A percentile compares a stretch with the other conserved stretches of the same genome.
Conservation (phyloP, 2,329 filamentous ascomycete species). For the Chaetothyriales sp. region DNA sequence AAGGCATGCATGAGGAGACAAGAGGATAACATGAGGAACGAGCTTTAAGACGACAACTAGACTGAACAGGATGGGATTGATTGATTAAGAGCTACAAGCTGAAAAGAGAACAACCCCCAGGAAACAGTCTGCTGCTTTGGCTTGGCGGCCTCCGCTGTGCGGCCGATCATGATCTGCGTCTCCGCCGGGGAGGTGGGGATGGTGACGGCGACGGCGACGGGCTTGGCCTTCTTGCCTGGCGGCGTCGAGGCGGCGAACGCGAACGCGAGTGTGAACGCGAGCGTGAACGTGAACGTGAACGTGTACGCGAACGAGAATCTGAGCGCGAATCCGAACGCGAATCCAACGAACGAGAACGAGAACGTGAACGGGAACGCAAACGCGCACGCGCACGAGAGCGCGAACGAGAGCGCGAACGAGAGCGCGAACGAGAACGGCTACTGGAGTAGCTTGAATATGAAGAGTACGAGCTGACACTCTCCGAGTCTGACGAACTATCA, state of each 20-base stretch:
- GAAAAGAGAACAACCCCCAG: neutral
- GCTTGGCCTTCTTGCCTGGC: neutral
- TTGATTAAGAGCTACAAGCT: too few species aligned
- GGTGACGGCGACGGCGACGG: conserved; percentile 8
- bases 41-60: too few species aligned
- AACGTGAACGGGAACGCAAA: too few species aligned
- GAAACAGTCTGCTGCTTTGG: conserved; percentile 2
- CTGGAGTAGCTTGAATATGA: conserved; percentile 54
- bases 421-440: conserved; percentile 12
- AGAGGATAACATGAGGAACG: too few species aligned
- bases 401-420: too few species aligned
- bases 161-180: neutral
- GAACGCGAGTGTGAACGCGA: conserved; percentile 15
- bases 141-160: conserved; percentile 1
- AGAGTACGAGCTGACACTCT: conserved; percentile 50
- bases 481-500: conserved; percentile 45
- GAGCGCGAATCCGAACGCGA: too few species aligned
- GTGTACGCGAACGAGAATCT: too few species aligned
- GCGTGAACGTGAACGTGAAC: too few species aligned
- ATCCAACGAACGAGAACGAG: too few species aligned
- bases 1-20: too few species aligned
- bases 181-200: neutral
- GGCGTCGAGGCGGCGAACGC: conserved; percentile 11
- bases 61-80: too few species aligned
- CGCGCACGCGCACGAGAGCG: too few species aligned